Evolutionary conservation across 1,284 basidiomycete genomes (phyloP).

Genomic region (Sanghuangporus sanghuang): DNA sequence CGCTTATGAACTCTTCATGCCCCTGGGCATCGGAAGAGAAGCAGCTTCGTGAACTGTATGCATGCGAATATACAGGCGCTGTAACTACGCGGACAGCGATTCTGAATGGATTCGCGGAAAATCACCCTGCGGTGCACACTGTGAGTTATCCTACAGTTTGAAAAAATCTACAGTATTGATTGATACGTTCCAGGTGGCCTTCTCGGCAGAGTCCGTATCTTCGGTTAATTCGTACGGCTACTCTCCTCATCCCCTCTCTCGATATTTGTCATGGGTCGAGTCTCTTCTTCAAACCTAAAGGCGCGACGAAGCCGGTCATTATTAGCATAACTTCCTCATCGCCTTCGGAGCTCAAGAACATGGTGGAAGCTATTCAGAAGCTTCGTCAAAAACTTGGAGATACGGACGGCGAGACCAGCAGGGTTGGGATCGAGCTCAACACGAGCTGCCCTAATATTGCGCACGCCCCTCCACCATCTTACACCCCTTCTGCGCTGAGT

Average conservation of each 20-base stretch:
- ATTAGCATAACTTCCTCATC: conserved; percentile 66
- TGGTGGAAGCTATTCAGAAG: conserved; percentile 53
- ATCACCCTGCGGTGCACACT: conserved; percentile 43
- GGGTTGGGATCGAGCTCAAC: conserved; percentile 70
- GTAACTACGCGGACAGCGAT: conserved; percentile 75
- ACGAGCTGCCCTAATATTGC: conserved; percentile 77
- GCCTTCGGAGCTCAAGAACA: conserved; percentile 41
- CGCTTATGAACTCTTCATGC: conserved; percentile 71
- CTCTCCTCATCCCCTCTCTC: conserved; percentile 62
- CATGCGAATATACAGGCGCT: conserved; percentile 63
- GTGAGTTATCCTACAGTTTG: conserved; percentile 31
- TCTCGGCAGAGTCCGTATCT: conserved; percentile 41
- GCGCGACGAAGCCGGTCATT: conserved; percentile 58
- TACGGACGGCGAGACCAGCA: conserved; percentile 24
- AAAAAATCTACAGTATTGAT: background rate
- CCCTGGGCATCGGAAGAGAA: conserved; percentile 67
- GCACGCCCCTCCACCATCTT: conserved; percentile 58
- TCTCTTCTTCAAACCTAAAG: conserved; percentile 37
- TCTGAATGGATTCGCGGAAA: conserved; percentile 59
- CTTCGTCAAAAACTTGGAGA: conserved; percentile 44
- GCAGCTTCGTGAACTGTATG: conserved; percentile 60
- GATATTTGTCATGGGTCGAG: conserved; percentile 61
- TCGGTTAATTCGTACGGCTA: conserved; percentile 79
- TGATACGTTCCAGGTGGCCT: conserved; percentile 46
- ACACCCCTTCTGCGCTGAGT: conserved; percentile 40